Evolutionary conservation across 768 basidiomycete species (phyloP), one percentile per base, ranked within the genome.

Genomic region (Ramaria sp.): DNA sequence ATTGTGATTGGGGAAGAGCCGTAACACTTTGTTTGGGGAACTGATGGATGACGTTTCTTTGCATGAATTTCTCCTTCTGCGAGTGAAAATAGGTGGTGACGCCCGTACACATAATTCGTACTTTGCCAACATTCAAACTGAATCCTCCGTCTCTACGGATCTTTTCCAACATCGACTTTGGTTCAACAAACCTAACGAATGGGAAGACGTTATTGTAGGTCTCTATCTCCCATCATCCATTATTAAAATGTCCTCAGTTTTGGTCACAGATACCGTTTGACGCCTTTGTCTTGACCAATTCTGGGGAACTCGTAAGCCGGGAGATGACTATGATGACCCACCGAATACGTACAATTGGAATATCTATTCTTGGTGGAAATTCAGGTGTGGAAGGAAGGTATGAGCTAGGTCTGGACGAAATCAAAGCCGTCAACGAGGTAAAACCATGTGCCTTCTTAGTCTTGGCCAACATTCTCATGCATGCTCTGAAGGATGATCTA

Each of bases 101-200:
- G 80, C 82, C 20, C 74, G 78, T 38, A 86, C 86, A 39, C 79
- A 82, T 58, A 81, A 80, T 60, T 83, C 88, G n/a, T 97, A 92
- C 73, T 94, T 86, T 60, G 85, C 91, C 47, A 97, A 98, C 68
- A 71, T 97, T 44, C 93, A 96, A 66, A 95, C 92, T 2, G 86
- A 91, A 50, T 86, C 88, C 0, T 22, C 43, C 18, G 73, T 88
- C 48, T 77, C 81, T 48, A 85, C 82, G 36, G 91, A 95, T 65
- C 71, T 98, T n/a, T 98, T 88, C 84, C 95, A 96, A 64, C 93
- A 97, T 61, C 78, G 89, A 32, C 72, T 98, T n/a, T 88, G 79
- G 68, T 87, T 93, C 65, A 72, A 75, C 48, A 75, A 78, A 52
- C 70, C 72, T 25, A 77, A 83, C 55, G 76, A 79, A 24, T 94